Base-by-base conservation (phyloP, 1,284 basidiomycete species). In the Prillingera fragicola region DNA sequence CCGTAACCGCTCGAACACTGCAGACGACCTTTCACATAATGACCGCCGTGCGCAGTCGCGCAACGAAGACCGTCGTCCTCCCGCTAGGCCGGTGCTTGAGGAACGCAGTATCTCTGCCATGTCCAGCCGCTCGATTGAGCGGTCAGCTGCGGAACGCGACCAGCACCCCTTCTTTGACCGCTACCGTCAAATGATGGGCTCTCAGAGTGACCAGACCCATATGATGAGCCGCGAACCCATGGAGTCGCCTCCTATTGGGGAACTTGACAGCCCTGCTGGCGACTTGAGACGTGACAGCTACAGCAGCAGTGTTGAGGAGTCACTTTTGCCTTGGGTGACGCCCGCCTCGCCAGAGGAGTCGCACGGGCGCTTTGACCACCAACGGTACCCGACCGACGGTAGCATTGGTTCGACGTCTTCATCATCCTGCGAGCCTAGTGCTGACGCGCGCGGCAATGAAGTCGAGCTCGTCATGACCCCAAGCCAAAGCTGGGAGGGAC, bases 161-260 rank as follows among this genome's bases (percentile, higher is more conserved):
- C 33, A 39, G 29, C 51, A 73, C 33, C 68, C 73, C 3, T 77
- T 78, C 62, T 76, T 78, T 52, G 76, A 79, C 46, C 74, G 73
- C 49, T 75, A 76, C 65, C 74, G 75, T 58, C 62, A 64, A 43
- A 56, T 66, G 52, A 35, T 52, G 14, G 45, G 43, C 24, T 45
- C 45, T 17, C 44, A 52, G 36, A 52, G 50, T 33, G 50, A 52
- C 39, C 50, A 52, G 29, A 45, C 45, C n/a, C 50, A 52, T 29
- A 24, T n/a, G n/a, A 15, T n/a, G n/a, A n/a, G n/a, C n/a, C 29
- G n/a, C 29, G n/a, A 31, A 31, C 25, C 25, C 10, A 10, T 44
- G 29, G 14, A 15, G 23, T n/a, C n/a, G n/a, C n/a, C 26, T 6
- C 33, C 15, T 2, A 29, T 34, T 19, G 49, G 49, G 21, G 52